Evolutionary conservation across 2,329 filamentous ascomycete species (phyloP), one percentile per base, ranked within the genome.

Genomic region (Paraphaeosphaeria minitans): DNA sequence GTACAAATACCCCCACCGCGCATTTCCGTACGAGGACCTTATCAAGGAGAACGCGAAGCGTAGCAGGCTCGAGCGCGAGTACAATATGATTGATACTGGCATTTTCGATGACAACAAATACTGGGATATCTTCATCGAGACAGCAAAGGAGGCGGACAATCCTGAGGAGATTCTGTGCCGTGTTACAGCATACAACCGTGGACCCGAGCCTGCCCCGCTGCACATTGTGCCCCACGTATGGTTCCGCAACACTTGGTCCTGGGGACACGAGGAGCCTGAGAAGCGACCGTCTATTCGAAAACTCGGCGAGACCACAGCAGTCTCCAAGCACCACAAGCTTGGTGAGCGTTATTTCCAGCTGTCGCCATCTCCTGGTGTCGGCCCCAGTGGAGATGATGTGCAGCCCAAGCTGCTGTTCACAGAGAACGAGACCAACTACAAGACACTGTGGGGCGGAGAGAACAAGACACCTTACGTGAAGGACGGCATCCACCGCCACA

Each of bases 211-310:
- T 14, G 94, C 95, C 14, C 93, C 93, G 22, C 81, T 98, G 55
- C 95, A 98, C 77, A 97, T 98, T 70, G 82, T 97, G 45, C 94
- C 94, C 9, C 95, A 98, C 60, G 87, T 97, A 53, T 97, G 93
- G 92, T 98, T 97, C 82, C 88, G 94, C 64, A 98, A 98, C 77
- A 97, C 93, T 3, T 98, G 95, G 95, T 87, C 90, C 41, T 98
- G 94, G 94, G 94, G 93, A 22, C 86, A 90, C 63, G 91, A 97
- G 71, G 76, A 87, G 12, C 81, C 83, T 31, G 86, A 90, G 52
- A 88, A 89, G 75, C 97, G 96, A 79, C 95, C 94, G 0, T 87
- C 83, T n/a, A 90, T 97, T 61, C 81, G 83, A 53, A 83, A 87
- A 63, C 79, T 87, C 27, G 85, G 83, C 24, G 86, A 90, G 29